Percentiles rank a stretch among this genome's conserved stretches.
phyloP scores from a whole-genome alignment of 2,329 filamentous ascomycete genomes.

The Neophaeococcomyces aloes region DNA sequence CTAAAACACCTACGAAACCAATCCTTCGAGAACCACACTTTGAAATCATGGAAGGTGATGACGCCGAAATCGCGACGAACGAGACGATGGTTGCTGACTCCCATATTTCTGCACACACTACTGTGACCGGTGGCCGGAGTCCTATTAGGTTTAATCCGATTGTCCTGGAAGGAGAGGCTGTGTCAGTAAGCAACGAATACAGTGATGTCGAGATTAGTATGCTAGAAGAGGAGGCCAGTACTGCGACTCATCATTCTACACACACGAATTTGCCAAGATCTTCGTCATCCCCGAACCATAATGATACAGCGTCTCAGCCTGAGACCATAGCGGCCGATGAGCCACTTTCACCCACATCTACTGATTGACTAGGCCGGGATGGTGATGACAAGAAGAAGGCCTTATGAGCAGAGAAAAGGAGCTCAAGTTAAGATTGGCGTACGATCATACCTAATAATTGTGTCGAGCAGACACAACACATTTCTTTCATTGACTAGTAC shows the following conservation, averaged over 20 bases:
- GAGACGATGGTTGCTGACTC: background rate
- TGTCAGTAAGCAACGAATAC: background rate
- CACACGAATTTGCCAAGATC: too few species aligned
- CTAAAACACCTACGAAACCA: slow-evolving; percentile 17
- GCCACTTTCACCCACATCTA: too few species aligned
- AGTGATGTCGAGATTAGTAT: background rate
- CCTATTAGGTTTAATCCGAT: slow-evolving; percentile 8
- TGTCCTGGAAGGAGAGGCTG: slow-evolving; percentile 8
- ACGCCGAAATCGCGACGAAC: background rate
- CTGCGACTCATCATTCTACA: background rate
- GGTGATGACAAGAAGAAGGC: too few species aligned
- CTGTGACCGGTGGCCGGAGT: slow-evolving; percentile 5
- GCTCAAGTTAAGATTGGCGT: too few species aligned
- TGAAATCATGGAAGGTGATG: slow-evolving; percentile 8
- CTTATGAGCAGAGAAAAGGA: too few species aligned
- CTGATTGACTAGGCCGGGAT: too few species aligned
- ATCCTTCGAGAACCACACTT: slow-evolving; percentile 21
- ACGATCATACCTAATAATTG: too few species aligned
- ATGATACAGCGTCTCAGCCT: too few species aligned
- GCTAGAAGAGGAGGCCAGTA: background rate
- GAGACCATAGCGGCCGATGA: too few species aligned
- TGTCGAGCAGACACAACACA: too few species aligned
- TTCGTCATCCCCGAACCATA: too few species aligned
- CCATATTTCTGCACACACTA: background rate
- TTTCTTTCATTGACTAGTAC: too few species aligned